A percentile compares a stretch with the other conserved stretches of the same genome.
Evolutionary conservation across 2,329 filamentous ascomycete species (phyloP).

Genomic region (Fusarium nisikadoi): DNA sequence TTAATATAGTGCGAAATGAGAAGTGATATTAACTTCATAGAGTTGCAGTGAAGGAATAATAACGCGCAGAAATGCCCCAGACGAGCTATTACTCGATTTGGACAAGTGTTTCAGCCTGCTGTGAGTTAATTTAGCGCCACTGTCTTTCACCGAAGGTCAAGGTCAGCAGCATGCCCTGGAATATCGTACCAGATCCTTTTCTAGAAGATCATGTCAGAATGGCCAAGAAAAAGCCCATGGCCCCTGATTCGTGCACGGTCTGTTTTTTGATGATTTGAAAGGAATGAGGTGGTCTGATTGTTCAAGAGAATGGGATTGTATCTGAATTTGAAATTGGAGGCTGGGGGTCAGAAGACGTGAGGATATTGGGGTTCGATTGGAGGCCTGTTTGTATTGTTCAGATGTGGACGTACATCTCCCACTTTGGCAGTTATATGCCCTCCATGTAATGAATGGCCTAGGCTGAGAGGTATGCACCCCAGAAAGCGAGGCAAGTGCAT

Average conservation of each 20-base stretch:
- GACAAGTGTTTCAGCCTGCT: slow-evolving; percentile 24
- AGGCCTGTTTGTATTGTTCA: slow-evolving; percentile 10
- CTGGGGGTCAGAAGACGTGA: slow-evolving; percentile 20
- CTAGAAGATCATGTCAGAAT: slow-evolving; percentile 8
- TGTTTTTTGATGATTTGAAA: background rate
- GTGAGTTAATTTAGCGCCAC: slow-evolving; percentile 18
- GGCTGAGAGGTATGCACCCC: background rate
- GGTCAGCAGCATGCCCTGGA: background rate
- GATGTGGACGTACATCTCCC: background rate
- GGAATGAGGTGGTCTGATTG: slow-evolving; percentile 8
- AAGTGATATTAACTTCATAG: background rate
- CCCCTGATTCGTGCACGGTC: background rate
- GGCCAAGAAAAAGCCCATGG: background rate
- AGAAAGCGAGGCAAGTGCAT: background rate
- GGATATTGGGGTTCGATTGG: background rate
- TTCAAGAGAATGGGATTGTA: background rate
- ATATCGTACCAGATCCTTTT: slow-evolving; percentile 11
- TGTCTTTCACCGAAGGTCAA: slow-evolving; percentile 6
- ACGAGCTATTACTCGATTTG: slow-evolving; percentile 38
- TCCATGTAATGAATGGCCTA: background rate
- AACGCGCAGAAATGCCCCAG: slow-evolving; percentile 7
- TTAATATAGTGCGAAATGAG: background rate
- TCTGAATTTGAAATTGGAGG: background rate
- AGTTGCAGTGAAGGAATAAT: slow-evolving; percentile 8
- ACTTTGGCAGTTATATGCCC: background rate